phyloP scores from a whole-genome alignment of 169 alveolate species.

The Babesia bigemina region DNA sequence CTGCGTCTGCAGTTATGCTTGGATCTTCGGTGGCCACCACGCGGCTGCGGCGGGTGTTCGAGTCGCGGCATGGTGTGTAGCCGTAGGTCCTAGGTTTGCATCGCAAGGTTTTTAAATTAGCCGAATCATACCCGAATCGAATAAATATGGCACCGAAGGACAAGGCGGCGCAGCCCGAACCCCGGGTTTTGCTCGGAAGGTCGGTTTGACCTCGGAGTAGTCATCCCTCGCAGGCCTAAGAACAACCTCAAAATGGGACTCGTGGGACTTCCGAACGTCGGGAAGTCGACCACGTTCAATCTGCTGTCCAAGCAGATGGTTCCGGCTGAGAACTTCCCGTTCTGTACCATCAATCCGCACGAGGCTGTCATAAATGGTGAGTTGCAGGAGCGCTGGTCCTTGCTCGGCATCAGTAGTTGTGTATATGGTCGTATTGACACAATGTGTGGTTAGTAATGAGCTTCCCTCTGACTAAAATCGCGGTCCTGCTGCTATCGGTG shows the following conservation, averaged over 20 bases:
- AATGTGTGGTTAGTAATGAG: not conserved
- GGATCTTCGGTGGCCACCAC: not conserved
- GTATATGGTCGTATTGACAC: not conserved
- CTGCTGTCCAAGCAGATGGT: conserved; percentile 90
- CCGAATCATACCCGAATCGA: not conserved
- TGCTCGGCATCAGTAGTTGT: not conserved
- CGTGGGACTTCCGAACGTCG: conserved; percentile 98
- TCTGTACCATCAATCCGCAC: conserved; percentile 92
- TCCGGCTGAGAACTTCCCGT: conserved; percentile 99
- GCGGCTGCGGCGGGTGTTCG: not conserved
- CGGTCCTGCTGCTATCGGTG: too few species aligned
- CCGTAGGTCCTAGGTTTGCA: not conserved
- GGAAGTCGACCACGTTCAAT: conserved; percentile 97
- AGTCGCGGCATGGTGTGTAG: not conserved
- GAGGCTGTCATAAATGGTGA: conserved; percentile 92
- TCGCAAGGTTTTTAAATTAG: not conserved
- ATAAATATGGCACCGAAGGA: conserved; percentile 65
- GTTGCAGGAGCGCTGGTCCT: not conserved
- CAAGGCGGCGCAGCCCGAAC: conserved; percentile 49
- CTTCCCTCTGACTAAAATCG: too few species aligned
- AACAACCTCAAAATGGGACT: conserved; percentile 95
- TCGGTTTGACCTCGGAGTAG: not conserved
- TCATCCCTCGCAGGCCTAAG: conserved; percentile 76
- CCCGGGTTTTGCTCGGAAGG: conserved; percentile 67
- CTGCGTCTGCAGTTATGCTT: too few species aligned